These are phyloP conservation scores for Trichophyton verrucosum DNA, from an alignment of 2,329 filamentous ascomycete genomes.

Conservation along the genomic window DNA sequence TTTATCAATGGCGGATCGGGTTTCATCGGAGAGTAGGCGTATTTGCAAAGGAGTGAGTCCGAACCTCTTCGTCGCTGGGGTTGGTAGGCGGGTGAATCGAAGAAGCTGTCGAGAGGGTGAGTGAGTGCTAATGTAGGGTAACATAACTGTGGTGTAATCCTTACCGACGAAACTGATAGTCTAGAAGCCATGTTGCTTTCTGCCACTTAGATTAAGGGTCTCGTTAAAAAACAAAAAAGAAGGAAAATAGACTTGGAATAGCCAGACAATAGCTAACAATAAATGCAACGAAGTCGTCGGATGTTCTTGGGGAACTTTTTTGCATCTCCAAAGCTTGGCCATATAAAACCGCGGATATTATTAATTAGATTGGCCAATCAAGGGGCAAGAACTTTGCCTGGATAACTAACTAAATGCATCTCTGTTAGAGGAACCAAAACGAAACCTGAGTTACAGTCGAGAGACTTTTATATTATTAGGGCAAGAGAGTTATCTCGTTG, in stretches of 20 bases:
- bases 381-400: background rate
- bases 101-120: background rate
- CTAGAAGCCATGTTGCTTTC: background rate
- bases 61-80: background rate
- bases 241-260: background rate
- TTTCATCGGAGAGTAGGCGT: conserved; percentile 62
- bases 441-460: too few species aligned
- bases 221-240: background rate
- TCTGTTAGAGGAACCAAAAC: too few species aligned
- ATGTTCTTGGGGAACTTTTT: background rate
- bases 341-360: background rate
- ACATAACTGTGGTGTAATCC: background rate
- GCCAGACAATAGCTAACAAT: background rate
- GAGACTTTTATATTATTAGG: too few species aligned
- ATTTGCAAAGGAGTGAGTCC: conserved; percentile 8
- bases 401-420: too few species aligned
- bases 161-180: background rate
- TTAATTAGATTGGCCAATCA: background rate
- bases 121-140: background rate
- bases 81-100: conserved; percentile 4
- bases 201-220: background rate
- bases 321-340: background rate
- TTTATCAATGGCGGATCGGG: conserved; percentile 73
- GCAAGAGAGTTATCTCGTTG: too few species aligned
- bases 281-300: background rate